Evolutionary conservation across 1,284 basidiomycete species (phyloP), one percentile per base, ranked within the genome.

Genomic region (Tremellales sp.): DNA sequence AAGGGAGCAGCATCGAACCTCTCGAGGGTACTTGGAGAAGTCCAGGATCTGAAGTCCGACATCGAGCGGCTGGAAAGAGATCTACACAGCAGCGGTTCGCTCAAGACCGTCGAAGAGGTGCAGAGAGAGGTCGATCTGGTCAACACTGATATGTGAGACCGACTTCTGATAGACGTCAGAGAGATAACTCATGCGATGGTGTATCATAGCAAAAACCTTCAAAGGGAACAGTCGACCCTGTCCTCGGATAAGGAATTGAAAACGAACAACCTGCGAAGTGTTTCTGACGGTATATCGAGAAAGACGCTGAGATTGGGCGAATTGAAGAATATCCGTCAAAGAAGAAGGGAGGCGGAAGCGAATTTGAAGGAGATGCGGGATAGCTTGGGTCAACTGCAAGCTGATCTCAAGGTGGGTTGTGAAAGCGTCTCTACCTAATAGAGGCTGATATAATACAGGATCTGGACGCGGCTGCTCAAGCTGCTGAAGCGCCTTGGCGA

Each of bases 31-130:
- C 78, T 81, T 37, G 75, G 74, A 43, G 88, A 93, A 49, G 74
- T 83, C 13, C 78, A 81, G 28, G 79, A 80, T 19, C 76, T 91
- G 21, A 76, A 78, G 46, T 71, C 77, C 31, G 86, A 90, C 37
- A 79, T 86, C 31, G 53, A 70, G n/a, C 72, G 75, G 36, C 74
- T 90, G 31, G 87, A 94, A 68, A 75, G 75, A 28, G 82, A 85
- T 32, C 76, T 97, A 10, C 74, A 78, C 19, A 74, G 78, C 4
- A 82, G 81, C 1, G 91, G 90, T 2, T 85, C 84, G 12, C 79
- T 81, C 5, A 87, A 84, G 70, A 91, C 89, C 0, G 79, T 81
- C 1, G 87, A 90, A 40, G 89, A 92, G 42, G 83, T 95, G 3
- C 86, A 94, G 65, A 72, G 65, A 21, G 84, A 92, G 60, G 74